Evolutionary conservation across 2,329 filamentous ascomycete species (phyloP), one percentile per base, ranked within the genome.

Genomic region (Phyllosticta ampelicida): DNA sequence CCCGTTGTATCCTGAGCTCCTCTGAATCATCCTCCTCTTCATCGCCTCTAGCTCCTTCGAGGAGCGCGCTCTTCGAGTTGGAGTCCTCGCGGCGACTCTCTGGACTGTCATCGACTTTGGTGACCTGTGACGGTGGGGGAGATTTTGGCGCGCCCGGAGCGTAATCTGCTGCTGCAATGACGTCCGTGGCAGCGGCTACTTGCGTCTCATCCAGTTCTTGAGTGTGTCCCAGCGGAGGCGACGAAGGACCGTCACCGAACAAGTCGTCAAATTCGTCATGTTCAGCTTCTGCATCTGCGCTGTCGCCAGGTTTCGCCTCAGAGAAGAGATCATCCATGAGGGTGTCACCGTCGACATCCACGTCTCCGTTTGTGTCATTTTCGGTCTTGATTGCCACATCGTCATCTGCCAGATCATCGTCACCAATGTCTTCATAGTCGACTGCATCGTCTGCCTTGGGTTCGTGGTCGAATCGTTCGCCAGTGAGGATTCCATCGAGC

Each of bases 381-480:
- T 56, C 59, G 16, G 65, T 59, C 20, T 20, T 60, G 62, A n/a
- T 63, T 50, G 49, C 54, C 29, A 61, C 63, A 60, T 85, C 81
- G 61, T 89, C 89, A 6, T 94, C 89, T 10, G 90, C 87, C 8
- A 96, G 79, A 62, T 96, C 91, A 68, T 95, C 90, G 69, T 97
- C 92, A 63, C 87, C 87, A 62, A 97, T 91, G 67, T 96, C 89
- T 68, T 89, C 90, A 65, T 80, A 99, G 68, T 99, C 94, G 62
- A 94, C 76, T 48, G 94, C 94, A 73, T 97, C 89, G 61, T 90
- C 90, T 57, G 90, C 92, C 73, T 99, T 99, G 70, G 90, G 87
- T 19, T 79, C 80, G 55, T 70, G 64, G 55, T 77, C 76, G 55
- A 80, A 70, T 56, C 71, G 67, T 30, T 67, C 63, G 19, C 18